These are phyloP conservation scores for Fallopia convolvulus DNA, from an alignment of 148 eudicot species.

Conservation along the genomic window DNA sequence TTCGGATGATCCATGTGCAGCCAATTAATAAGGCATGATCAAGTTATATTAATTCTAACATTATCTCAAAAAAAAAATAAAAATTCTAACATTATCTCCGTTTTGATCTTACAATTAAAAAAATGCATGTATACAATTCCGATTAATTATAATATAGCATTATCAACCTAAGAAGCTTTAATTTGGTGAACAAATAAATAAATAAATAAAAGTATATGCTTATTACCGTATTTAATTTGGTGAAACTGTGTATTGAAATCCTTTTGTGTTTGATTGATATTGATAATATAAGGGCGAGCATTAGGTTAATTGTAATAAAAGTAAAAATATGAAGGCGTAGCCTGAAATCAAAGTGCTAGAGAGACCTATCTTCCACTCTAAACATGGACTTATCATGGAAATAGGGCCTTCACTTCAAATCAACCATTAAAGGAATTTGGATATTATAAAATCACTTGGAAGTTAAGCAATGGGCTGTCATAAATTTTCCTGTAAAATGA, in stretches of 20 bases:
- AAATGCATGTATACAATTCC: background rate
- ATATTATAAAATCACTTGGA: background rate
- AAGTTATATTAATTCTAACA: background rate
- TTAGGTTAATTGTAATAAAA: background rate
- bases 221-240: too few species aligned
- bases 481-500: background rate
- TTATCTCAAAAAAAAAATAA: background rate
- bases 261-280: background rate
- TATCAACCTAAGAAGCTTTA: background rate
- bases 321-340: constrained; percentile 1
- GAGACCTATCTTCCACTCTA: background rate
- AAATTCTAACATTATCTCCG: background rate
- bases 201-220: too few species aligned
- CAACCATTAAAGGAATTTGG: background rate
- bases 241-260: background rate
- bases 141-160: background rate
- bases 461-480: constrained; percentile 3
- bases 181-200: background rate
- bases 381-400: constrained; percentile 6
- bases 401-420: constrained; percentile 6
- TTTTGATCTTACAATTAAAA: background rate
- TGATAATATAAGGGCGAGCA: background rate
- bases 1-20: constrained; percentile 4
- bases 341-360: background rate
- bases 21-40: constrained; percentile 8